Evolutionary conservation across 2,329 filamentous ascomycete genomes (phyloP), one percentile per base, ranked within the genome.

Genomic region (Diplocarpon mali): DNA sequence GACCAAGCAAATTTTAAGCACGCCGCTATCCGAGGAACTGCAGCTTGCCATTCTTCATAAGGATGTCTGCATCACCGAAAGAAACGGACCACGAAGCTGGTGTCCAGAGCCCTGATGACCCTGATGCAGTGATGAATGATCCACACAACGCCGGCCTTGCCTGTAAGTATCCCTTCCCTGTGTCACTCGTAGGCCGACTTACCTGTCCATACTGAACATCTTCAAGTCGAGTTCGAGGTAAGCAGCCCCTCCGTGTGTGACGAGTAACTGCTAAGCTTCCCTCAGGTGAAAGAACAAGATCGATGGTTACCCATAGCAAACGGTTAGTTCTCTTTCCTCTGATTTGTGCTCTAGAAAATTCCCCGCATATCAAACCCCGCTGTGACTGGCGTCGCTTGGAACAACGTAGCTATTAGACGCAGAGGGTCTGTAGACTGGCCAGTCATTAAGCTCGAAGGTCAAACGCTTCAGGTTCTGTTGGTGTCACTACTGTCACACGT

Each of bases 281-380:
- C 38, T 38, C 41, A 43, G 41, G 41, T 43, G 41, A 96, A 96
- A 76, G 92, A 98, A 70, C 92, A 98, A 70, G 92, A 98, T 70
- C 76, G 92, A 75, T 98, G 92, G 92, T 78, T 98, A 66, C 92
- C 92, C 66, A 98, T 98, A 78, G 92, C 92, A 71, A 98, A 98
- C 88, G 92, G 92, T 98, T 78, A 78, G 92, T 92, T 68, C 56
- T 59, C 53, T 50, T 42, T 58, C 47, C 45, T 66, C 66, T 71
- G 69, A 72, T 72, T 73, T 72, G 69, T 70, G 70, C 65, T 65
- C 56, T 45, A 51, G 41, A 48, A 47, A 50, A 55, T 55, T 51
- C 54, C 30, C 53, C 51, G 56, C 53, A 53, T 51, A 42, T 53
- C 46, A 44, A 55, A 47, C 53, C 50, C 54, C 45, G 44, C 46